phyloP scores from a whole-genome alignment of 1,284 basidiomycete genomes.

The Polyporus tsugae region DNA sequence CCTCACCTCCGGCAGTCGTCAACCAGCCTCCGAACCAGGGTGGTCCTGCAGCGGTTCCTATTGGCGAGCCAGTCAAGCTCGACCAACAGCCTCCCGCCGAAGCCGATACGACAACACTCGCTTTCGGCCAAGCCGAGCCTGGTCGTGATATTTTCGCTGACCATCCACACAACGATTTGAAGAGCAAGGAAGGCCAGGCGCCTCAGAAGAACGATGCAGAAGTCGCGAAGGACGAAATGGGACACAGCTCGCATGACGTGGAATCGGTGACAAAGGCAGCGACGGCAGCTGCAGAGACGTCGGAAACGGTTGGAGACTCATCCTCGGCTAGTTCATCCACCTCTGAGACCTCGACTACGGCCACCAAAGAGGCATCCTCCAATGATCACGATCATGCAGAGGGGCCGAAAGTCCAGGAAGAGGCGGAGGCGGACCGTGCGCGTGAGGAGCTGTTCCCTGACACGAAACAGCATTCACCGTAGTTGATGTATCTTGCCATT shows the following conservation, averaged over 20 bases:
- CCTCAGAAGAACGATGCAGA: conserved; percentile 15
- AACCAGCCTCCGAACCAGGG: conserved; percentile 31
- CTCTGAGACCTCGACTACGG: conserved; percentile 8
- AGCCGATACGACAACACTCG: conserved; percentile 49
- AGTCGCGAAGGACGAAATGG: background rate
- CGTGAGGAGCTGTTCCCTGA: conserved; percentile 43
- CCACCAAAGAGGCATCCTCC: conserved; percentile 8
- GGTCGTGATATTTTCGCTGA: conserved; percentile 72
- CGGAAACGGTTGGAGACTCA: background rate
- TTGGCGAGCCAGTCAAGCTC: conserved; percentile 46
- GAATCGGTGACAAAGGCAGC: conserved; percentile 17
- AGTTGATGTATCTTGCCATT: too few relatives aligned
- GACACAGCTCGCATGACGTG: conserved; percentile 18
- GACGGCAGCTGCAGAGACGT: background rate
- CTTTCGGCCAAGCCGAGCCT: conserved; percentile 66
- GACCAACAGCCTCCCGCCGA: conserved; percentile 28
- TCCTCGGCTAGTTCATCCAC: background rate
- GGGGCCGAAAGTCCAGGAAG: conserved; percentile 37
- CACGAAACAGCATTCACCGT: conserved; percentile 11
- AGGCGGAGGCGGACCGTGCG: conserved; percentile 45
- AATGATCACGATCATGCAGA: conserved; percentile 22
- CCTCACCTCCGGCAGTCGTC: conserved; percentile 47
- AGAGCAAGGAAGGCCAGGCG: conserved; percentile 29
- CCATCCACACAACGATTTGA: conserved; percentile 36
- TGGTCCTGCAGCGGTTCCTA: conserved; percentile 46